A percentile compares a stretch with the other conserved stretches of the same genome.
Conservation (phyloP, 176 grass and related monocot genomes). For the Zea mays region Zm-B73-REFERENCE-NAM-5.0 NC_050101.1:58521001-58521500, state of each 20-base stretch:
- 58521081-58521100: too few relatives aligned
- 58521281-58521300: constrained; percentile 80
- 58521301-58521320: constrained; percentile 80
- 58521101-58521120: too few relatives aligned
- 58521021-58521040: constrained; percentile 11
- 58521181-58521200: background rate
- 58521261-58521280: constrained; percentile 67
- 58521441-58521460: background rate
- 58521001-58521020: background rate
- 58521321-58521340: constrained; percentile 71
- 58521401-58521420: constrained; percentile 37
- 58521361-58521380: constrained; percentile 71
- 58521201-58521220: background rate
- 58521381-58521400: constrained; percentile 47
- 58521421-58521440: background rate
- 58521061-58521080: too few relatives aligned
- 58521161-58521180: background rate
- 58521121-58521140: too few relatives aligned
- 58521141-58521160: too few relatives aligned
- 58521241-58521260: constrained; percentile 70
- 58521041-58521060: background rate
- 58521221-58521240: constrained; percentile 73
- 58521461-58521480: background rate
- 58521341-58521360: constrained; percentile 68
- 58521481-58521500: constrained; percentile 31